Percentiles rank a stretch among this genome's conserved stretches.
phyloP scores from a whole-genome alignment of 768 basidiomycete species.

The Mycena indigotica region DNA sequence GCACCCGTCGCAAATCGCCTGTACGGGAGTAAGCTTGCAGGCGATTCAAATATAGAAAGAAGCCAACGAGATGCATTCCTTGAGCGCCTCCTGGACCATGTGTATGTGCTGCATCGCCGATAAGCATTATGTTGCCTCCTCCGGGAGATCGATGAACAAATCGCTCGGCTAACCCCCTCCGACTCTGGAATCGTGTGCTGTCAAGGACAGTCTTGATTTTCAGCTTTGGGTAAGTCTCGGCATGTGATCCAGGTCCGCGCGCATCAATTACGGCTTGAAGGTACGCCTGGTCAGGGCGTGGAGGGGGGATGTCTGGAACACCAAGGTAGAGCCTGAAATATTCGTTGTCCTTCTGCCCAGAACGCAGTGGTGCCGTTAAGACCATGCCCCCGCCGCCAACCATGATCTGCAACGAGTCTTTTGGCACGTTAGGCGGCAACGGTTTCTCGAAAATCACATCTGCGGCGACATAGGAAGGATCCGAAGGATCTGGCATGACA shows the following conservation, averaged over 20 bases:
- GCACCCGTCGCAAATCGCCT: slow-evolving; percentile 22
- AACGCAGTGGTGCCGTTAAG: slow-evolving; percentile 6
- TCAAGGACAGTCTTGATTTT: slow-evolving; percentile 3
- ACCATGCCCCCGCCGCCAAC: slow-evolving; percentile 6
- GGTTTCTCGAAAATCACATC: not conserved
- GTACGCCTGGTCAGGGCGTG: slow-evolving; percentile 8
- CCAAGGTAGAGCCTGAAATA: slow-evolving; percentile 16
- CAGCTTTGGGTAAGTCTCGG: not conserved
- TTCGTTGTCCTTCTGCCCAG: not conserved
- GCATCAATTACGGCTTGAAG: slow-evolving; percentile 13
- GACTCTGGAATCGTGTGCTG: not conserved
- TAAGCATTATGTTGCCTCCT: not conserved
- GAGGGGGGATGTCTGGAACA: slow-evolving; percentile 11
- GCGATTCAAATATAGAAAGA: no score
- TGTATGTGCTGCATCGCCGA: slow-evolving; percentile 8
- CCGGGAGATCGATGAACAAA: not conserved
- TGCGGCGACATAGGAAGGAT: not conserved
- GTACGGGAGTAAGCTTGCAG: no score
- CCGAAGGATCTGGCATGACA: not conserved
- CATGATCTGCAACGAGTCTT: slow-evolving; percentile 5
- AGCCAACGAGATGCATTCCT: slow-evolving; percentile 8
- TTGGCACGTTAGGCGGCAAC: not conserved
- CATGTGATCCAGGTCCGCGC: slow-evolving; percentile 11
- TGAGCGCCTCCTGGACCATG: slow-evolving; percentile 14
- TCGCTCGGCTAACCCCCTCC: not conserved